Evolutionary conservation across 2,329 filamentous ascomycete genomes (phyloP).

Genomic region (Aureobasidium melanogenum): DNA sequence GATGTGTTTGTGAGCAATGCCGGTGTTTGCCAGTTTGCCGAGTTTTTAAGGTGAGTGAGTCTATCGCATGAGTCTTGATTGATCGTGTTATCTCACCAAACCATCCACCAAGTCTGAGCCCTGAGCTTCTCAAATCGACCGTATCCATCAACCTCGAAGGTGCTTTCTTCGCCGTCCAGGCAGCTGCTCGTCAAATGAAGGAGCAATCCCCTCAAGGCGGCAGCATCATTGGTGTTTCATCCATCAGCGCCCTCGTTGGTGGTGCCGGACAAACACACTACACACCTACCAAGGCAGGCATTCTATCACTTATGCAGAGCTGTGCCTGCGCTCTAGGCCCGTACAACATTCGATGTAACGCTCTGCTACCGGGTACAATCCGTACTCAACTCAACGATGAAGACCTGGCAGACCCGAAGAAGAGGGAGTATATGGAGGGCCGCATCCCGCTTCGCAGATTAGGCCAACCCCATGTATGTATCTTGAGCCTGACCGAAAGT

Average conservation of each 20-base stretch:
- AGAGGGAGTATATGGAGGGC: slow-evolving; percentile 70
- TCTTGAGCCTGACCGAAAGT: too few relatives aligned
- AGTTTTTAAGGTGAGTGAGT: slow-evolving; percentile 59
- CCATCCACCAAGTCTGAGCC: slow-evolving; percentile 46
- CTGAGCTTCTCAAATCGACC: slow-evolving; percentile 62
- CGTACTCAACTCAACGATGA: slow-evolving; percentile 76
- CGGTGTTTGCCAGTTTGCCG: slow-evolving; percentile 78
- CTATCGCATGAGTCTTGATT: not conserved
- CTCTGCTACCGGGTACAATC: slow-evolving; percentile 73
- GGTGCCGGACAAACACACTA: slow-evolving; percentile 76
- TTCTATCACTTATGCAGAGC: slow-evolving; percentile 74
- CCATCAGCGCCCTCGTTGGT: slow-evolving; percentile 67
- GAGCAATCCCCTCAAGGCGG: slow-evolving; percentile 53
- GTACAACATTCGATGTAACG: slow-evolving; percentile 73
- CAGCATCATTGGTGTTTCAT: slow-evolving; percentile 68
- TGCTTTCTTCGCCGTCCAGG: slow-evolving; percentile 81
- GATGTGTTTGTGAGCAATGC: slow-evolving; percentile 80
- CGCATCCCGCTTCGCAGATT: slow-evolving; percentile 69
- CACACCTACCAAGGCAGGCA: slow-evolving; percentile 79
- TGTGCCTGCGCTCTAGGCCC: slow-evolving; percentile 69
- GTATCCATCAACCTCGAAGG: slow-evolving; percentile 75
- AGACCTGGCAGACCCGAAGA: slow-evolving; percentile 64
- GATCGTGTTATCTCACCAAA: not conserved
- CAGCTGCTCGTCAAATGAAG: slow-evolving; percentile 76
- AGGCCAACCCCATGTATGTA: slow-evolving; percentile 46